Evolutionary conservation across 2,329 filamentous ascomycete genomes (phyloP), one percentile per base, ranked within the genome.

Genomic region (Arthroderma sp.): DNA sequence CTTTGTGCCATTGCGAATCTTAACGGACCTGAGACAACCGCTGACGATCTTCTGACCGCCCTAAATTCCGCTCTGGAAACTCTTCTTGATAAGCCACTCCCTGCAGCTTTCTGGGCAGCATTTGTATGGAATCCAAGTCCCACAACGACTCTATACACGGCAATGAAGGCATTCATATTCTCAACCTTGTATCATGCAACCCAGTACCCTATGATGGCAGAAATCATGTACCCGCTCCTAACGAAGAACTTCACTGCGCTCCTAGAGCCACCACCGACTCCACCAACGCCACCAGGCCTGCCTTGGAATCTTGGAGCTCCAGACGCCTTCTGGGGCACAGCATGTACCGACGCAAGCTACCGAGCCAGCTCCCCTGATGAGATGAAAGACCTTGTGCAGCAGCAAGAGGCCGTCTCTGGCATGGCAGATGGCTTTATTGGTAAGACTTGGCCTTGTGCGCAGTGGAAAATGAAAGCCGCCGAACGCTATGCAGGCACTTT

Each of bases 1-100:
- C 61, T 54, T 4, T 78, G 75, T 46, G 62, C 63, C 1, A 63
- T 78, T 30, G 36, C 43, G 40, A 40, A 40, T 32, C 27, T 45
- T 29, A 33, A 40, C 29, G 43, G 43, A 11, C 36, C 36, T 22
- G 32, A 45, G 7, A 40, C 37, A n/a, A 45, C 41, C 4, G 8
- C 44, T 32, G 36, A 42, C 9, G 27, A 31, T 9, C 29, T 43
- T n/a, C 43, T 46, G 11, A 30, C 42, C 9, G 29, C 28, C 28
- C 37, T 49, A 22, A 40, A 40, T 34, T 30, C 36, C 10, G 37
- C 36, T 30, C 29, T 44, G 11, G 28, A 46, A 36, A 29, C 27
- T 10, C 41, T 36, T 28, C 28, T 43, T 28, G 40, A 34, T 15
- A 40, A 49, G 31, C 45, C 40, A 31, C 9, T 34, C 32, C 32